Conservation (phyloP, 139 green algal species). For the Chlorella sorokiniana region DNA sequence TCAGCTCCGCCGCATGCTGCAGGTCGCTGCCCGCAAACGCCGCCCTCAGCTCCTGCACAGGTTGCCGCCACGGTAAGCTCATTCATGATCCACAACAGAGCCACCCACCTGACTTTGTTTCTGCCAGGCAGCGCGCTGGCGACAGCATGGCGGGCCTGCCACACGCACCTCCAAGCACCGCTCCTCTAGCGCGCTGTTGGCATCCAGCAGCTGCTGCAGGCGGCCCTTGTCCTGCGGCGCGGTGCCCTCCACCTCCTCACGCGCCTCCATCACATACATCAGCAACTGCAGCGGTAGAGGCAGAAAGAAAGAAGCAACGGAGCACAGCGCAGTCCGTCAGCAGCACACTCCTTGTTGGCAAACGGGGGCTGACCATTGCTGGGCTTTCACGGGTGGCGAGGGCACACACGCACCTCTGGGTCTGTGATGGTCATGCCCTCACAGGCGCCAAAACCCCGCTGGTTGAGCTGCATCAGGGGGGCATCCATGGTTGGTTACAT, state of each 20-base stretch:
- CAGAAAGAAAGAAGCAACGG: not conserved
- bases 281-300: constrained; percentile 51
- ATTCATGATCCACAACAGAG: not conserved
- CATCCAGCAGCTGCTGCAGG: constrained; percentile 51
- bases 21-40: constrained; percentile 52
- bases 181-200: constrained; percentile 33
- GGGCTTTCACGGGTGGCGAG: no score
- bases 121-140: no score
- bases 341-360: no score
- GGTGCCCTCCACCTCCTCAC: constrained; percentile 69
- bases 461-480: constrained; percentile 48
- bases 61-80: not conserved
- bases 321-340: not conserved
- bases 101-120: not conserved
- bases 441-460: constrained; percentile 34
- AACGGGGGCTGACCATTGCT: no score
- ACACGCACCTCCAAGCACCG: constrained; percentile 30
- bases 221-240: constrained; percentile 32
- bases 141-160: not conserved
- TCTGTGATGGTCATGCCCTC: constrained; percentile 62
- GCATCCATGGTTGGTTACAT: not conserved
- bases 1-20: constrained; percentile 36
- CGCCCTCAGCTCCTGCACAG: constrained; percentile 34
- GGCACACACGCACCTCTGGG: constrained; percentile 21
- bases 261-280: constrained; percentile 75